A percentile compares a stretch with the other conserved stretches of the same genome.
Evolutionary conservation across 228 moss, liverwort and hornwort genomes (phyloP).

Genomic region (Sphagnum fallax): DNA sequence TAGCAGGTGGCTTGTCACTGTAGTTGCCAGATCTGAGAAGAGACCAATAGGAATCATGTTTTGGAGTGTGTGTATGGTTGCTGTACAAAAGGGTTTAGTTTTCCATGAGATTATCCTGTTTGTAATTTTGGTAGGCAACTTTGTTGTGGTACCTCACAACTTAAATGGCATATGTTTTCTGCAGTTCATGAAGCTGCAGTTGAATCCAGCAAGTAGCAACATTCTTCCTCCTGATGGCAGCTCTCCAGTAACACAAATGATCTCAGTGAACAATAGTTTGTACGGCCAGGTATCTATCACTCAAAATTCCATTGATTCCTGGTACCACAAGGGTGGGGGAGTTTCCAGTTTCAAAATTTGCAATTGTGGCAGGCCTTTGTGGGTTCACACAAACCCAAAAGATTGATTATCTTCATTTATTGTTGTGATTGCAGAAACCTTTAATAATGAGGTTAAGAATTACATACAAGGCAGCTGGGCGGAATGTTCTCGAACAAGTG

Average conservation of each 20-base stretch:
- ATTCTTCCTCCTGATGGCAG: slow-evolving; percentile 49
- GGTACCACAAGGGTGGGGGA: not conserved
- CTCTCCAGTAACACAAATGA: slow-evolving; percentile 59
- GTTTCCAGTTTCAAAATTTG: not conserved
- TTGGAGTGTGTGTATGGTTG: no score
- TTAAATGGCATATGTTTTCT: slow-evolving; percentile 1
- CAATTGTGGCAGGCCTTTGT: not conserved
- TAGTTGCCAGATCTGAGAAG: no score
- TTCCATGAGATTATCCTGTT: no score
- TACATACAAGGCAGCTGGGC: slow-evolving; percentile 67
- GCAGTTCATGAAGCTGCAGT: slow-evolving; percentile 75
- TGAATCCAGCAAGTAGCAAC: slow-evolving; percentile 74
- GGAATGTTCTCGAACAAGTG: slow-evolving; percentile 66
- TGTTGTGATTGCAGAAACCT: slow-evolving; percentile 61
- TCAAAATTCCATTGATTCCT: not conserved
- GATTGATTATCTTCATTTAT: not conserved
- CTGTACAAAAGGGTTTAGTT: no score
- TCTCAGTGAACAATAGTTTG: slow-evolving; percentile 69
- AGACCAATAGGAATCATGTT: no score
- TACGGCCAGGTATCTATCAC: slow-evolving; percentile 56
- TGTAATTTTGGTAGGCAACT: no score
- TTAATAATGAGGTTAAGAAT: slow-evolving; percentile 88
- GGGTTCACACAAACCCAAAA: not conserved
- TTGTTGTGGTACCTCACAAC: no score
- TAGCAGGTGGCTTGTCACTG: no score